Evolutionary conservation across 164 flowering plant species (phyloP), one percentile per base, ranked within the genome.

Genomic region (Berberis thunbergii): DNA sequence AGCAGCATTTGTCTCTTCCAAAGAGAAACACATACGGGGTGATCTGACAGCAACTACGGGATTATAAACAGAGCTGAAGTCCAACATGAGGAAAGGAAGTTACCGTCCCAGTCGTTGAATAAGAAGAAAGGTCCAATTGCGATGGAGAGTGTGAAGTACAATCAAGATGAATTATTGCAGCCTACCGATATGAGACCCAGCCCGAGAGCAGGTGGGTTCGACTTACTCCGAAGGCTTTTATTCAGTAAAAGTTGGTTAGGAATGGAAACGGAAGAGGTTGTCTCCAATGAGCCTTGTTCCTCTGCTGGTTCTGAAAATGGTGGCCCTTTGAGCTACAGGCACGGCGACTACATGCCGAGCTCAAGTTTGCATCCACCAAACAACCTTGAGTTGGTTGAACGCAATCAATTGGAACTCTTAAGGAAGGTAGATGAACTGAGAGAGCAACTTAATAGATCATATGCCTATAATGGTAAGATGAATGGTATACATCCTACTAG

Each of bases 381-480:
- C 58, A 76, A 59, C 60, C 63, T 64, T 40, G 67, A 66, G 11
- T 54, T 64, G 55, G 62, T 64, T 49, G 86, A 79, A 43, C 66
- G 77, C 49, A 80, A 82, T 59, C 83, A 68, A 70, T 52, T 80
- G 56, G 83, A 76, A 57, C 74, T 87, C 67, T 58, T 87, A 69
- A 80, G 71, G 64, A 83, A 82, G 77, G 78, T 87, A 44, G 73
- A 73, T 71, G 86, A 86, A 71, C 70, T 87, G 74, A 79, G 78
- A 74, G 81, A 84, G 38, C 80, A 83, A 63, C 72, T 86, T 54
- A 63, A 66, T 56, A 71, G 70, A 69, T 61, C 75, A 12, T 69
- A 70, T 55, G 9, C 52, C 5, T 60, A 57, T 11, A 68, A 62
- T 59, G 71, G 64, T 26, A 73, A 58, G 55, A 60, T 57, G 40